Evolutionary conservation across 2,329 filamentous ascomycete species (phyloP).

Genomic region (Diaporthe eres): DNA sequence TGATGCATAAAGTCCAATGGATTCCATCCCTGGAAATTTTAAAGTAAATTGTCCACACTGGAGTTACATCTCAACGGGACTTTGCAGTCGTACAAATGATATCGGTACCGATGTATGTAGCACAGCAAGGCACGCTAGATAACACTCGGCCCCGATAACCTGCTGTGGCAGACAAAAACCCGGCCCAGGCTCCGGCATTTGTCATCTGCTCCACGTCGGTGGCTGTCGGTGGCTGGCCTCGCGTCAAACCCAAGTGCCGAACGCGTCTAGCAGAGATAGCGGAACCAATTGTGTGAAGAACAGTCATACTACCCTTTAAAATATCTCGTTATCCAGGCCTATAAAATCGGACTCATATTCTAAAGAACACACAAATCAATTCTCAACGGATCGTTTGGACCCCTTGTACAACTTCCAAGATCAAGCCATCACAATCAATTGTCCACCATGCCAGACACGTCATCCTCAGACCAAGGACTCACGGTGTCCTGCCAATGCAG

Average conservation of each 20-base stretch:
- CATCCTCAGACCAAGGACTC: neutral
- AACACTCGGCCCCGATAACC: neutral
- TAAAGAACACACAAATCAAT: neutral
- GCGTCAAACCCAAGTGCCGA: neutral
- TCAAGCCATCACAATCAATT: neutral
- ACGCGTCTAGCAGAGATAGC: too few species aligned
- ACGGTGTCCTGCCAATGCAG: slow-evolving; percentile 51
- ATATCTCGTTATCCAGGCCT: neutral
- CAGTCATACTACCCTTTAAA: neutral
- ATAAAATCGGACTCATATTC: neutral
- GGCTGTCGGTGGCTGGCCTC: neutral
- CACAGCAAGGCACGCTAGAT: neutral
- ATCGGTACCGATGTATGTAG: neutral
- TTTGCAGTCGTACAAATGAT: neutral
- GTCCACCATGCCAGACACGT: neutral
- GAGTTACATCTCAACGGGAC: neutral
- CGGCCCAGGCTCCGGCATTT: neutral
- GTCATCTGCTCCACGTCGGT: neutral
- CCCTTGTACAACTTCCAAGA: neutral
- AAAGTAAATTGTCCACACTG: rapidly evolving
- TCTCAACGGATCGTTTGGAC: neutral
- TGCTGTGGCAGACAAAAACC: neutral
- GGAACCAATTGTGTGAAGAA: rapidly evolving
- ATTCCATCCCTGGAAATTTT: neutral
- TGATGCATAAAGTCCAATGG: neutral